Evolutionary conservation across 495 filamentous ascomycete species (phyloP).

Genomic region (Cercophora samala): DNA sequence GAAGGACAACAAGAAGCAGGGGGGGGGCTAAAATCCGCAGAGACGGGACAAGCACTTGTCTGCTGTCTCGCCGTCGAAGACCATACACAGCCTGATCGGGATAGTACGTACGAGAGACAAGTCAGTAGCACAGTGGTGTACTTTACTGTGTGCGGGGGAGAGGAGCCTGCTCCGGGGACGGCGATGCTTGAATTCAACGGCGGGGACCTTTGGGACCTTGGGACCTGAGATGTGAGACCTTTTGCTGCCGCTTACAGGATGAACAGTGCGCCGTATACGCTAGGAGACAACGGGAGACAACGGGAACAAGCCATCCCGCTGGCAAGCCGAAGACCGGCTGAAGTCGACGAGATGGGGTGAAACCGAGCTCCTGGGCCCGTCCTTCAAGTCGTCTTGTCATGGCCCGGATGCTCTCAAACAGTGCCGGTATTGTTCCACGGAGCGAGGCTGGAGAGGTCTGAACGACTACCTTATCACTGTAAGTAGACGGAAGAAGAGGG

Average conservation of each 20-base stretch:
- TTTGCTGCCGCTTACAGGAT: background rate
- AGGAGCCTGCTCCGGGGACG: background rate
- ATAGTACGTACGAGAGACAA: background rate
- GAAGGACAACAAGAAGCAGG: conserved; percentile 20
- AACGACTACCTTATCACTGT: too few species aligned
- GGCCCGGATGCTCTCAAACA: conserved; percentile 27
- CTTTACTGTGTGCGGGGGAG: background rate
- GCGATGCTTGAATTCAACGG: background rate
- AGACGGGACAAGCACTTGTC: background rate
- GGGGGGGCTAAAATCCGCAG: conserved; percentile 17
- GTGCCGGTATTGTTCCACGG: conserved; percentile 25
- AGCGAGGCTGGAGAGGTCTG: background rate
- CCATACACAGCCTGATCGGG: background rate
- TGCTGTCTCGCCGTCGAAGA: background rate
- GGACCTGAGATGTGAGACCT: background rate
- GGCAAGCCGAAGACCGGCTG: conserved; percentile 21
- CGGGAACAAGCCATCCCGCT: conserved; percentile 1
- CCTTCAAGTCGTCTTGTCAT: background rate
- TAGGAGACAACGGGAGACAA: conserved; percentile 1
- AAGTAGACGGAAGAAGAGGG: too few species aligned
- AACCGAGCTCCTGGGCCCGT: conserved; percentile 31
- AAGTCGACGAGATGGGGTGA: conserved; percentile 27
- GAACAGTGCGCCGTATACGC: conserved; percentile 8
- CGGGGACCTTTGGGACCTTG: background rate
- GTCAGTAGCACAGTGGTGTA: background rate